These are phyloP conservation scores for Gossypium australe DNA, from an alignment of 345 rosid species.

Conservation along the genomic window DNA sequence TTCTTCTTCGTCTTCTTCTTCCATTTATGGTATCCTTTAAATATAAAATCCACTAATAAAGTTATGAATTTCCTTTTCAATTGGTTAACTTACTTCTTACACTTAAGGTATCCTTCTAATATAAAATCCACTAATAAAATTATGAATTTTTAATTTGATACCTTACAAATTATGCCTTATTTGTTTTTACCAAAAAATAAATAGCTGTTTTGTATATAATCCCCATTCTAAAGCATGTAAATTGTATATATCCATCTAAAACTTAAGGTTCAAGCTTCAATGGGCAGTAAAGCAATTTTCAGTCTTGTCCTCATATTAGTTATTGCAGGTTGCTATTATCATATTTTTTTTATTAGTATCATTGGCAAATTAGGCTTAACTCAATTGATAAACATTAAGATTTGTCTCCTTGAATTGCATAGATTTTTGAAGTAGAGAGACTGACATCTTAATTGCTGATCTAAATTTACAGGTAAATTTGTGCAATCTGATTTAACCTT, in stretches of 20 bases:
- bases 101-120: neutral
- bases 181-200: neutral
- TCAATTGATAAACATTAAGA: too few species aligned
- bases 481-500: constrained; percentile 8
- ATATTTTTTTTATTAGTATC: neutral
- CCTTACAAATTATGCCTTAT: neutral
- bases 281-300: neutral
- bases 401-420: neutral
- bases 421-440: neutral
- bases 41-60: neutral
- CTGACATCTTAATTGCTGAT: neutral
- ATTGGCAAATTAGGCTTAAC: neutral
- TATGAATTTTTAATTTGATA: neutral
- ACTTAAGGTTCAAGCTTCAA: neutral
- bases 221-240: neutral
- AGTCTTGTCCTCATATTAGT: neutral
- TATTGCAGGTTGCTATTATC: neutral
- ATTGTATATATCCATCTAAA: neutral
- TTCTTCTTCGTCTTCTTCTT: neutral
- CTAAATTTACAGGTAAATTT: neutral
- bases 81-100: neutral
- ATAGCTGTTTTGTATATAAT: neutral
- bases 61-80: neutral
- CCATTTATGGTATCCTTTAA: neutral
- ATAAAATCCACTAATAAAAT: neutral